Base-by-base conservation (phyloP, 805 yeast species). In the Sugiyamaella floridensis region DNA sequence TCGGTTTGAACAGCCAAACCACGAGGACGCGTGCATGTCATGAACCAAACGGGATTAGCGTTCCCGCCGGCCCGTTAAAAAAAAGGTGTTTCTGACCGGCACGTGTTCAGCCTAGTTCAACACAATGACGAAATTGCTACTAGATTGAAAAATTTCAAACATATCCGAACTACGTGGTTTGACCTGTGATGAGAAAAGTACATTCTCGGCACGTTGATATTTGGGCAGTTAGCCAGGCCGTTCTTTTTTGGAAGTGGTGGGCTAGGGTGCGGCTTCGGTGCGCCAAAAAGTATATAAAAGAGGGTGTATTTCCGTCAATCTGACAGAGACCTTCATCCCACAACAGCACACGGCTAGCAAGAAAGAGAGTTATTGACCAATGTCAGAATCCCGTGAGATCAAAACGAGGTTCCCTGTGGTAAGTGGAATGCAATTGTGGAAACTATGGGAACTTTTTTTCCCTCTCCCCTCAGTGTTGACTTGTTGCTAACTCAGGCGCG, bases 401-500 rank as follows among this genome's bases (percentile, higher is more conserved):
- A 71, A 70, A 56, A 72, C 76, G 45, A 71, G 72, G 43, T 72
- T 72, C 61, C 76, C 76, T 6, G 74, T 72, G 47, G 69, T 65
- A 60, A 28, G 68, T 59, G 15, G 42, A 26, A 11, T 16, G 28
- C n/a, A 11, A 18, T n/a, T n/a, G n/a, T n/a, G n/a, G n/a, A n/a
- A n/a, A n/a, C n/a, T n/a, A n/a, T n/a, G n/a, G n/a, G n/a, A n/a
- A n/a, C n/a, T n/a, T n/a, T n/a, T n/a, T n/a, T n/a, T n/a, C 8
- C 34, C 26, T 22, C 3, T 22, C 6, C 26, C 26, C 26, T 6
- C 3, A 22, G 26, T 4, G 3, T 22, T 22, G 26, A 22, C 26
- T 22, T 22, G 3, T 22, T 22, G 3, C 41, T 45, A 45, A 45
- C 41, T 19, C n/a, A 66, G 69, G 98, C 98, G 2, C 80, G 98